Evolutionary conservation across 106 monocot species (phyloP), one percentile per base, ranked within the genome.

Genomic region (Ottelia alismoides): DNA sequence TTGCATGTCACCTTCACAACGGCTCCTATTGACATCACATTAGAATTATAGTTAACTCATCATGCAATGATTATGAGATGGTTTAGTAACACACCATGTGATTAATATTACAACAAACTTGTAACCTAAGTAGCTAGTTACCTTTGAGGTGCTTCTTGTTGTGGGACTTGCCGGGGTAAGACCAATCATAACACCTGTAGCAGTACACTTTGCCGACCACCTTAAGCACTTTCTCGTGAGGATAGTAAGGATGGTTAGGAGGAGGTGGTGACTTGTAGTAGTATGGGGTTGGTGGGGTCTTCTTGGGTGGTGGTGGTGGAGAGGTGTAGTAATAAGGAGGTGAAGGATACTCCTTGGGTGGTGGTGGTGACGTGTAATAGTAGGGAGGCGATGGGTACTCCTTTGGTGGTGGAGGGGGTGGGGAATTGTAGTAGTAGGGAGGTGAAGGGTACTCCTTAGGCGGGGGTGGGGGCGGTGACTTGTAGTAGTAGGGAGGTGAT

Each of bases 191-290:
- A 63, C 85, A 85, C 27, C 69, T 67, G 48, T 71, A 74, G 68
- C 86, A 87, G 55, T 77, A 87, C 20, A 87, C 86, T 31, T 68
- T 62, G 31, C 86, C 86, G 18, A 68, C 60, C 12, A 87, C 76
- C 70, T 69, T 71, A 22, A 87, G 26, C 11, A 49, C 44, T 2
- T 70, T 73, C 25, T 31, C 25, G 22, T 73, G 51, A 25, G 58
- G 54, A 11, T 30, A 71, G 20, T 56, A 64, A 28, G 64, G 48
- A 29, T 61, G 21, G 29, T 61, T 28, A 1, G 47, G 49, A 19
- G 63, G 47, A 11, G 60, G 55, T 10, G 5, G 58, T 0, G 59
- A 59, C 7, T 52, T 47, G 1, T 18, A 66, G 24, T 25, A 31
- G 27, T 73, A 73, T 0, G 73, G 73, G 0, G 60, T 56, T 20